phyloP scores from a whole-genome alignment of 2,329 filamentous ascomycete species.

The Tolypocladium ovalisporum region DNA sequence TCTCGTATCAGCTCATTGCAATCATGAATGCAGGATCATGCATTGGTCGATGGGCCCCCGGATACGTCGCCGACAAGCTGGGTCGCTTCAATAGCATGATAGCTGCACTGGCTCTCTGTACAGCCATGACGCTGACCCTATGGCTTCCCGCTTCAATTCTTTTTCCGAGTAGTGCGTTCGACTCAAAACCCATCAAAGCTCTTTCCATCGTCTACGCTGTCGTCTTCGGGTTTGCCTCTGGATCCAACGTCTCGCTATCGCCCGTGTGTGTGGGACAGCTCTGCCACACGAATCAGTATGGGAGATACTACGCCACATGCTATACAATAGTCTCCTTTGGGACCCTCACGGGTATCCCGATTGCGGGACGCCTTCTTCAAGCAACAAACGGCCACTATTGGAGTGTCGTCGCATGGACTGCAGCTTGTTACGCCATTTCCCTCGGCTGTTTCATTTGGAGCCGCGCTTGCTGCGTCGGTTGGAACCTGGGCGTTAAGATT shows the following conservation, averaged over 20 bases:
- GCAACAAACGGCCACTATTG: not conserved
- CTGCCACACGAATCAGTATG: not conserved
- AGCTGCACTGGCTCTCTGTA: not conserved
- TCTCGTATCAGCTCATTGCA: not conserved
- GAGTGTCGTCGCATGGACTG: not conserved
- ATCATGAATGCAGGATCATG: not conserved
- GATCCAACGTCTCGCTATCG: not conserved
- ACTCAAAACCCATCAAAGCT: not conserved
- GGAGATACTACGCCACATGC: not conserved
- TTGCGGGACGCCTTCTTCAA: not conserved
- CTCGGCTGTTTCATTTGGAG: not conserved
- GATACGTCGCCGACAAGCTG: not conserved
- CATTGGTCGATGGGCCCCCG: not conserved
- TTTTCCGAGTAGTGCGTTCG: not conserved
- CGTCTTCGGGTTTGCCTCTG: not conserved
- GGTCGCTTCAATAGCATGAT: not conserved
- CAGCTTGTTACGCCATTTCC: not conserved
- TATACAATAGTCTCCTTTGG: not conserved
- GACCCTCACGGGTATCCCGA: not conserved
- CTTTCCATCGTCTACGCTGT: not conserved
- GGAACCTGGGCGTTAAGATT: not conserved
- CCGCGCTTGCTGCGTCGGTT: not conserved
- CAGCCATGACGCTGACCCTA: not conserved
- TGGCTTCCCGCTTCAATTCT: not conserved
- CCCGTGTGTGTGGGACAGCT: not conserved